Evolutionary conservation across 371 early-diverging fungal species (phyloP).

Genomic region (Syncephalastrum sp.): DNA sequence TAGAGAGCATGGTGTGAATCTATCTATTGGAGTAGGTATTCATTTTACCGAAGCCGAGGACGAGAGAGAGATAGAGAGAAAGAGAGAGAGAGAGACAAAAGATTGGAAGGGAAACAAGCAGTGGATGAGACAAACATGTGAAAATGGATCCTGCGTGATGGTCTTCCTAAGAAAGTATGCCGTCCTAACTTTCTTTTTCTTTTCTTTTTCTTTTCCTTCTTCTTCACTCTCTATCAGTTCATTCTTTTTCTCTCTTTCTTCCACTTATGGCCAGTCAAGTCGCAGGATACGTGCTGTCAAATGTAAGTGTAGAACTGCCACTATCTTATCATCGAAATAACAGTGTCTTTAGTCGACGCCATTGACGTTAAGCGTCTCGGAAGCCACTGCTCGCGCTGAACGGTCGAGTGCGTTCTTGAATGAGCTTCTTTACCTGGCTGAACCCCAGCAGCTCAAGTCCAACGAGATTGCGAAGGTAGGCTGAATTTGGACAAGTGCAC

Average conservation of each 20-base stretch:
- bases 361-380: constrained; percentile 29
- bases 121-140: no score
- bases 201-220: constrained; percentile 8
- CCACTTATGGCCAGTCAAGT: no score
- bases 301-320: no score
- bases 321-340: no score
- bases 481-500: not conserved
- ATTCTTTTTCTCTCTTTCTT: constrained; percentile 6
- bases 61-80: no score
- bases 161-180: not conserved
- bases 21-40: no score
- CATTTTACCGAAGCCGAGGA: no score
- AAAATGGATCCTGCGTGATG: no score
- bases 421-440: constrained; percentile 33
- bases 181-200: constrained; percentile 4
- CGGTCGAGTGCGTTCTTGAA: constrained; percentile 27
- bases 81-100: no score
- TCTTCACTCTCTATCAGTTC: constrained; percentile 6
- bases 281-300: no score
- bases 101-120: no score
- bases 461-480: constrained; percentile 42
- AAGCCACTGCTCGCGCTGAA: constrained; percentile 29
- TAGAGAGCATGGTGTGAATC: no score
- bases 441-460: constrained; percentile 29
- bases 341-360: constrained; percentile 18